Conservation (phyloP, 352 stramenopile species). For the Phytophthora citrophthora region DNA sequence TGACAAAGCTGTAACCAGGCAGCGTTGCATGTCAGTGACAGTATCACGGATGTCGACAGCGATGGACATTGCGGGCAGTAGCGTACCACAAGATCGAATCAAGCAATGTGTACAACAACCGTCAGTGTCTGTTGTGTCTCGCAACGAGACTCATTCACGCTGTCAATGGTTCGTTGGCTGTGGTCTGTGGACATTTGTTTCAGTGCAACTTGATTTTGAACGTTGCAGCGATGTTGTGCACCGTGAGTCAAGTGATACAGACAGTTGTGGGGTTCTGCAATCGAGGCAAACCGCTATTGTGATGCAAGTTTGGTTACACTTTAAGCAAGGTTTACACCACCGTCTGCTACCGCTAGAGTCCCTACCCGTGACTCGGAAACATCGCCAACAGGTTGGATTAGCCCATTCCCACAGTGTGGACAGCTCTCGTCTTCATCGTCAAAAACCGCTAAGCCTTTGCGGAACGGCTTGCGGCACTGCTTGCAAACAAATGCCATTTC, state of each 20-base stretch:
- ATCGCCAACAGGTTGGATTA: constrained; percentile 41
- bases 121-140: neutral
- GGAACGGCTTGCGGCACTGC: constrained; percentile 67
- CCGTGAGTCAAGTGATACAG: neutral
- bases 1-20: constrained; percentile 41
- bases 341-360: constrained; percentile 4
- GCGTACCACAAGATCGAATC: too few species aligned
- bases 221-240: neutral
- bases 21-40: neutral
- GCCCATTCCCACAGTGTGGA: constrained; percentile 61
- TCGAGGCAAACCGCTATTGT: neutral
- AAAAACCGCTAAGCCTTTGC: constrained; percentile 63
- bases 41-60: constrained; percentile 1
- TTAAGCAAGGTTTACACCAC: neutral
- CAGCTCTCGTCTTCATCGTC: constrained; percentile 63
- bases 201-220: neutral
- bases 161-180: neutral
- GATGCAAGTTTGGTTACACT: neutral
- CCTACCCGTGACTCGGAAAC: neutral
- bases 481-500: constrained; percentile 79
- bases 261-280: neutral
- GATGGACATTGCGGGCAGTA: constrained; percentile 5
- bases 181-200: neutral
- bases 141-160: neutral
- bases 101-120: neutral